Percentiles rank a stretch among this genome's conserved stretches.
These are phyloP conservation scores for Sporopachydermia lactativora DNA, from an alignment of 805 yeast species.

Conservation along the genomic window DNA sequence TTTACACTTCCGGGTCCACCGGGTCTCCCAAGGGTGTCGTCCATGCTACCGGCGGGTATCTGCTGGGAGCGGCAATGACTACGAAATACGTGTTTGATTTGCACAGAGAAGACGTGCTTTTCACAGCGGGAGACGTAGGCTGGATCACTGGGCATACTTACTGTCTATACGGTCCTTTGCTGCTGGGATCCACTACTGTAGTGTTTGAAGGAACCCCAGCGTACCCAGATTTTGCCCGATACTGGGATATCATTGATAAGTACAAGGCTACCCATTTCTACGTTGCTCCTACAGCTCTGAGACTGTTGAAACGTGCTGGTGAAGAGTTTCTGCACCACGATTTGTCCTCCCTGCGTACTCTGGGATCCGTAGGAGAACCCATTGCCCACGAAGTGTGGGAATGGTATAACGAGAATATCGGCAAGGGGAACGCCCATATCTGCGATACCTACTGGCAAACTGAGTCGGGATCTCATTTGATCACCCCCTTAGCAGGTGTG, in stretches of 20 bases:
- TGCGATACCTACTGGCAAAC: slow-evolving; percentile 99
- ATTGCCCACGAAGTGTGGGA: slow-evolving; percentile 97
- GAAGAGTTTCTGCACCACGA: slow-evolving; percentile 74
- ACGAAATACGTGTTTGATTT: slow-evolving; percentile 90
- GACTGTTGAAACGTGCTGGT: slow-evolving; percentile 85
- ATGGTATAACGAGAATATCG: slow-evolving; percentile 91
- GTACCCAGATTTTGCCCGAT: slow-evolving; percentile 87
- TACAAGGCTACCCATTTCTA: slow-evolving; percentile 91
- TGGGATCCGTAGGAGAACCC: slow-evolving; percentile 98
- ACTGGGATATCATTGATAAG: slow-evolving; percentile 91
- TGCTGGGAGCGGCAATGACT: slow-evolving; percentile 83
- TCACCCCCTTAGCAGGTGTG: slow-evolving; percentile 90
- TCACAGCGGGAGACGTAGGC: slow-evolving; percentile 98
- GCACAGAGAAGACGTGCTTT: slow-evolving; percentile 73
- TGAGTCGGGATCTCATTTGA: slow-evolving; percentile 91
- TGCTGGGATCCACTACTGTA: slow-evolving; percentile 78
- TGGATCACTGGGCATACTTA: slow-evolving; percentile 99
- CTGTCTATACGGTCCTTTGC: slow-evolving; percentile 86
- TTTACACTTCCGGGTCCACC: slow-evolving; percentile 96
- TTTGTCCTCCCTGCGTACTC: slow-evolving; percentile 72
- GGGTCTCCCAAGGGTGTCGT: slow-evolving; percentile 98
- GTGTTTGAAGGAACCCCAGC: slow-evolving; percentile 98
- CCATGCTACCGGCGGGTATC: slow-evolving; percentile 89
- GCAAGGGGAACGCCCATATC: slow-evolving; percentile 78
- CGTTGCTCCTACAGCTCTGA: slow-evolving; percentile 96